These are phyloP conservation scores for Hericium rajendrae DNA, from an alignment of 768 basidiomycete genomes.

Conservation along the genomic window DNA sequence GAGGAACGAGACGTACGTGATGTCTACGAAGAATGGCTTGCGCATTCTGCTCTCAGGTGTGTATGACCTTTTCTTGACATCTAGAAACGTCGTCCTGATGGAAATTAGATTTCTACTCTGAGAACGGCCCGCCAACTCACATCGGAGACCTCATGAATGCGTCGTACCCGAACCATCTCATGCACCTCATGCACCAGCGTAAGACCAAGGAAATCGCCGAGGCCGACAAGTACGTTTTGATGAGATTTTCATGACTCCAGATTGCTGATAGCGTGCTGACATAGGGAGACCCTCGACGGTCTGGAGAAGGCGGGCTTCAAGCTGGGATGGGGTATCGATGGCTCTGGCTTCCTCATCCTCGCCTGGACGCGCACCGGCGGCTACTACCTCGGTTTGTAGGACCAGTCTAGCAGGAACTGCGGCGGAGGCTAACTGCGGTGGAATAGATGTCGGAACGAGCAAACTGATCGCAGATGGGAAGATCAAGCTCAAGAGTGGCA, in stretches of 20 bases:
- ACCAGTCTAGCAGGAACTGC: too few species aligned
- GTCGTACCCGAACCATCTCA: slow-evolving; percentile 24
- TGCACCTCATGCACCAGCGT: slow-evolving; percentile 24
- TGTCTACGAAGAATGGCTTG: slow-evolving; percentile 20
- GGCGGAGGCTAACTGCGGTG: neutral
- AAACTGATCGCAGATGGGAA: slow-evolving; percentile 34
- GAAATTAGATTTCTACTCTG: slow-evolving; percentile 5
- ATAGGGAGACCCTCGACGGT: slow-evolving; percentile 42
- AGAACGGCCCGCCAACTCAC: slow-evolving; percentile 24
- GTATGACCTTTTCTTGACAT: neutral
- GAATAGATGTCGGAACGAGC: slow-evolving; percentile 30
- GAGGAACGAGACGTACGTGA: slow-evolving; percentile 27
- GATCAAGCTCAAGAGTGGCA: slow-evolving; percentile 37
- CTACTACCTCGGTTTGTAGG: slow-evolving; percentile 50
- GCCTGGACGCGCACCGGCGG: slow-evolving; percentile 42
- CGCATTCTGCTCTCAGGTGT: slow-evolving; percentile 7
- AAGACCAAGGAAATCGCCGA: slow-evolving; percentile 36
- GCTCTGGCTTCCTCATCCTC: slow-evolving; percentile 36
- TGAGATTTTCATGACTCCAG: neutral
- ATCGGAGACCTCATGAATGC: slow-evolving; percentile 43
- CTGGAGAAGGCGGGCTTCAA: slow-evolving; percentile 48
- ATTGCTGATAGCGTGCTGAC: neutral
- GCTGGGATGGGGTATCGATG: slow-evolving; percentile 36
- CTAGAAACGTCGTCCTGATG: neutral
- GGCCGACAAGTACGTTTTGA: slow-evolving; percentile 33